Evolutionary conservation across 2,329 filamentous ascomycete genomes (phyloP), one percentile per base, ranked within the genome.

Genomic region (Penicillium rolfsii): DNA sequence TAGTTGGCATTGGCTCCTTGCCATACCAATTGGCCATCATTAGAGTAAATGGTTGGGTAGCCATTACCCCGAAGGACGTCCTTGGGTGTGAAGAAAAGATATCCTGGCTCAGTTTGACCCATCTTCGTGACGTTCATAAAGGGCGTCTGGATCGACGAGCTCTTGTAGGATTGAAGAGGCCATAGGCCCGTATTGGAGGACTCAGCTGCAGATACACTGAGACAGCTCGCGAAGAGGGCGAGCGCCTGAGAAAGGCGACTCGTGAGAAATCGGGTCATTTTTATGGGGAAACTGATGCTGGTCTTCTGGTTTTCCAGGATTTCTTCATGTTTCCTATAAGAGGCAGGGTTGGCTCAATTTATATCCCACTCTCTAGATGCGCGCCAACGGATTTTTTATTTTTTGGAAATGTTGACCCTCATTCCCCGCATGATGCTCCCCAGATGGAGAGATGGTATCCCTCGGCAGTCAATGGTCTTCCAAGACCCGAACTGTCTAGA

Each of bases 1-100:
- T 66, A 63, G 7, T 66, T 63, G 26, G 65, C 69, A 8, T 50
- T 38, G 4, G 66, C 61, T 2, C 73, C 68, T 45, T 71, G 68
- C 67, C 69, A 74, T 33, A 74, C 64, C 8, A 74, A 64, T 33
- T 74, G 61, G 24, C 72, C 71, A 35, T 68, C 65, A 52, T 73
- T 65, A 16, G 61, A 53, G 48, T 69, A 66, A 45, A 74, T 68
- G 3, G 67, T 45, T 33, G 71, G 36, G 52, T 68, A 19, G 36
- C 65, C 59, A 19, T 55, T 48, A 22, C 46, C 46, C 12, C 56
- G 60, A 60, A 52, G 22, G 24, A 53, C 62, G 38, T 63, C 57
- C 35, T 67, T 40, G 28, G 62, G 55, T 43, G 68, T 35, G 36
- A 73, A 59, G 52, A 74, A 72, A 1, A 74, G 53, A 28, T 65